These are phyloP conservation scores for Gypsophila paniculata DNA, from an alignment of 179 eudicot genomes.

Conservation along the genomic window DNA sequence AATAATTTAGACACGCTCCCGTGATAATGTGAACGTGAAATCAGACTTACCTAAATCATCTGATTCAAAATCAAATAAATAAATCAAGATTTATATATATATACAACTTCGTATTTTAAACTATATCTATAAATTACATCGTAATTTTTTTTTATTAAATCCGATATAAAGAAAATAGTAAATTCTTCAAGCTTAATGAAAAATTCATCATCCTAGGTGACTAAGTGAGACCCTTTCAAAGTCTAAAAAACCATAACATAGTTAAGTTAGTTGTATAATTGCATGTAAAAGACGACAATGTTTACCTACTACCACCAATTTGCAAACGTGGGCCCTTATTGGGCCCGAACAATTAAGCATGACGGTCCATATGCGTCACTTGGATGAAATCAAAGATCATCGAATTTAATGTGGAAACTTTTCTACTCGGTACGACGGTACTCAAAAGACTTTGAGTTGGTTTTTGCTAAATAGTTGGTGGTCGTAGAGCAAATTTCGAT, in stretches of 20 bases:
- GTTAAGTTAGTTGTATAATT: neutral
- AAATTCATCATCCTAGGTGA: neutral
- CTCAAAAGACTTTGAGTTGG: neutral
- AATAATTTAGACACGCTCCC: too few relatives aligned
- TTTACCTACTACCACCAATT: slow-evolving; percentile 12
- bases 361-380: slow-evolving; percentile 12
- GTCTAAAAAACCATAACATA: neutral
- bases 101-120: too few relatives aligned
- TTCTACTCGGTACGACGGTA: neutral
- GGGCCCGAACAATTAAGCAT: neutral
- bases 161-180: too few relatives aligned
- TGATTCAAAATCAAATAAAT: too few relatives aligned
- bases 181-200: too few relatives aligned
- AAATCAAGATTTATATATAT: too few relatives aligned
- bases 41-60: too few relatives aligned
- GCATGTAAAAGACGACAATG: slow-evolving; percentile 12
- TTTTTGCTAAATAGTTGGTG: too few relatives aligned
- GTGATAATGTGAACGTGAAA: too few relatives aligned
- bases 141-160: too few relatives aligned
- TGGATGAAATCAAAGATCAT: neutral
- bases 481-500: too few relatives aligned
- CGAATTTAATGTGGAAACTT: neutral
- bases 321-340: neutral
- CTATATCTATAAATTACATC: too few relatives aligned
- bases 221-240: neutral